Evolutionary conservation across 768 basidiomycete species (phyloP).

Genomic region (Termitomyces heimii): DNA sequence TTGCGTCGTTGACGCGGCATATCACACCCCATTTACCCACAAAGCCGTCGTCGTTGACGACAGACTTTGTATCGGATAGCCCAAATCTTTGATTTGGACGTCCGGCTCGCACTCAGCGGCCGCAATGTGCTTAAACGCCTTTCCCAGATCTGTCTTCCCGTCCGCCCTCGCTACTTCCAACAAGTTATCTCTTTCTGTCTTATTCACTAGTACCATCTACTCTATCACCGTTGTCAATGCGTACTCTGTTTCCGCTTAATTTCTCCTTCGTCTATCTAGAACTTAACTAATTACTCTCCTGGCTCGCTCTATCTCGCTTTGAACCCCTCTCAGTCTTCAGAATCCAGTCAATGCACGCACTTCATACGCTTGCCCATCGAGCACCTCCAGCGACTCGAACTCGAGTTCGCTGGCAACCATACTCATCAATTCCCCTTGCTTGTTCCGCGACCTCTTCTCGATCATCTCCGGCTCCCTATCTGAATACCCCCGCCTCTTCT

Average conservation of each 20-base stretch:
- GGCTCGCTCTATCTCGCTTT: slow-evolving; percentile 21
- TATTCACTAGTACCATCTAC: slow-evolving; percentile 14
- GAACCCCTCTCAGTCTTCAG: slow-evolving; percentile 23
- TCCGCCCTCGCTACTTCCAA: slow-evolving; percentile 13
- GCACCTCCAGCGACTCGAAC: slow-evolving; percentile 63
- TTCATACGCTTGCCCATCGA: slow-evolving; percentile 60
- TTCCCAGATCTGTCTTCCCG: slow-evolving; percentile 20
- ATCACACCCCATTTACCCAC: slow-evolving; percentile 5
- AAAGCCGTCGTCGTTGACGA: slow-evolving; percentile 24
- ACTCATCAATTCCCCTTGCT: slow-evolving; percentile 40
- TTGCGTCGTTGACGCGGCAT: too few relatives aligned
- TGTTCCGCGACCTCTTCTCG: slow-evolving; percentile 31
- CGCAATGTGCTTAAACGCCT: slow-evolving; percentile 33
- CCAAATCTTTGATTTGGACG: slow-evolving; percentile 39
- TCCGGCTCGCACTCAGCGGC: slow-evolving; percentile 25
- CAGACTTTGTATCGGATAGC: slow-evolving; percentile 34
- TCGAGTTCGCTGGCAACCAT: slow-evolving; percentile 80
- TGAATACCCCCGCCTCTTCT: slow-evolving; percentile 55
- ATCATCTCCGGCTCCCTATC: slow-evolving; percentile 37
- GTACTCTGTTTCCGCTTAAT: slow-evolving; percentile 29
- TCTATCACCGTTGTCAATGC: slow-evolving; percentile 25
- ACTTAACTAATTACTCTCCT: slow-evolving; percentile 16
- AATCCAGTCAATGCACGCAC: slow-evolving; percentile 31
- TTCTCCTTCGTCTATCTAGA: slow-evolving; percentile 13
- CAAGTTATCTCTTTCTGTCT: slow-evolving; percentile 12